Evolutionary conservation across 139 green algal species (phyloP), one percentile per base, ranked within the genome.

Genomic region (Auxenochlorella pyrenoidosa): DNA sequence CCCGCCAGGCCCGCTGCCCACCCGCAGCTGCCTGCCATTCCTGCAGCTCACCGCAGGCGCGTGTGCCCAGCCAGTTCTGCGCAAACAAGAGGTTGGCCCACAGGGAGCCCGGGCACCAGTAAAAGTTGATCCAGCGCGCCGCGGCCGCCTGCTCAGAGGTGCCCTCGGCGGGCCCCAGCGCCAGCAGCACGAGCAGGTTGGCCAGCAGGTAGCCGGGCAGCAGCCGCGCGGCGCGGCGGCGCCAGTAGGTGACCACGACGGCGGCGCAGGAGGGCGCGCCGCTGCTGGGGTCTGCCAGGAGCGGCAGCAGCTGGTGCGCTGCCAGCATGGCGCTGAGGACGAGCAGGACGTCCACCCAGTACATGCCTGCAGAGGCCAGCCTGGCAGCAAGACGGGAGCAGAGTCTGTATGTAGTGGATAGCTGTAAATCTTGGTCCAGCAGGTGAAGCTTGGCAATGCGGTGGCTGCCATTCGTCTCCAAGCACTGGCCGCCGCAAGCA

Each of bases 81-180:
- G 65, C 18, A 22, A 82, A 82, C 30, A 82, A 34, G 40, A 66
- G 47, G n/a, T 82, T 83, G 77, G 51, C 51, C 77, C 77, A 83
- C 44, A 22, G 19, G 51, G 51, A 15, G 22, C 32, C 10, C 8
- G 77, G 77, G 22, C 77, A 83, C 51, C 21, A 43, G 51, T 13
- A 12, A 16, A 83, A 65, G 51, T 83, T 59, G n/a, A 71, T 44
- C 51, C 34, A 71, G 58, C 79, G 59, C 21, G 63, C 59, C 36
- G 34, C 32, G 5, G 22, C 18, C 10, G 58, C 79, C 58, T 71
- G 36, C 58, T 34, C 22, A 13, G 76, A 22, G 24, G 70, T 34
- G 66, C 66, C 38, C 24, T 75, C 36, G 22, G 38, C 60, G 1
- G 79, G 79, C 22, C 28, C 36, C 36, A 75, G 36, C 3, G 58